phyloP scores from a whole-genome alignment of 208 protist genomes.

The Wallacemonas sp. region DNA sequence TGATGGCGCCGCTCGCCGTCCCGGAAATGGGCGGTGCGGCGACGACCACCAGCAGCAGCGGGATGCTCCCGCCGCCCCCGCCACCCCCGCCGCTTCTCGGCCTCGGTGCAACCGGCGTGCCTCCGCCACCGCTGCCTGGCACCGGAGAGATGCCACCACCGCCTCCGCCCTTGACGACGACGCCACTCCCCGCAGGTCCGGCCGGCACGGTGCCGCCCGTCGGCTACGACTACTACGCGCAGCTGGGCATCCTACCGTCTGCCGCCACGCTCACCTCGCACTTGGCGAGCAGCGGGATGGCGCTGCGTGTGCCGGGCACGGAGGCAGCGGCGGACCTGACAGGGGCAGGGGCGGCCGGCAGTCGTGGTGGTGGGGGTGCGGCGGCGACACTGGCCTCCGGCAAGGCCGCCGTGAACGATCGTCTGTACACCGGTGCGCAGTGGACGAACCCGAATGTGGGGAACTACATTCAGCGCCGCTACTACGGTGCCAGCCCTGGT shows the following conservation, averaged over 20 bases:
- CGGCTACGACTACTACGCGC: conserved; percentile 13
- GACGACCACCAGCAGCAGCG: background rate
- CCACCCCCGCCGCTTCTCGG: background rate
- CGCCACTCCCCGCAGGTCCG: background rate
- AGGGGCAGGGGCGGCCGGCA: background rate
- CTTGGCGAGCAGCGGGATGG: conserved; percentile 2
- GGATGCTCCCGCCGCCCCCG: conserved; percentile 20
- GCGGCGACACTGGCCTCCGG: conserved; percentile 14
- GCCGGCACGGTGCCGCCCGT: conserved; percentile 4
- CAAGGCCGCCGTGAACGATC: conserved; percentile 12
- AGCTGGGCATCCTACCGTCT: conserved; percentile 5
- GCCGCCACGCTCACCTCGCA: conserved; percentile 2
- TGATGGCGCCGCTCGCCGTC: conserved; percentile 1
- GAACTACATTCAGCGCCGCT: conserved; percentile 87
- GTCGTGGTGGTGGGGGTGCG: no score
- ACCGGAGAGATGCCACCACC: background rate
- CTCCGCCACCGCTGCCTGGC: conserved; percentile 12
- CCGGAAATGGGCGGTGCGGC: background rate
- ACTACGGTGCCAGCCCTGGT: conserved; percentile 83
- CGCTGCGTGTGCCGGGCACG: background rate
- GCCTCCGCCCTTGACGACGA: background rate
- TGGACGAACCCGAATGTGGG: conserved; percentile 89
- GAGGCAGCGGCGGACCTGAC: background rate
- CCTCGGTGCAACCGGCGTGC: conserved; percentile 1
- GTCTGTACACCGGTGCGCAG: conserved; percentile 30